phyloP scores from a whole-genome alignment of 192 early-diverging fungal species.

The Gryganskiella cystojenkinii region DNA sequence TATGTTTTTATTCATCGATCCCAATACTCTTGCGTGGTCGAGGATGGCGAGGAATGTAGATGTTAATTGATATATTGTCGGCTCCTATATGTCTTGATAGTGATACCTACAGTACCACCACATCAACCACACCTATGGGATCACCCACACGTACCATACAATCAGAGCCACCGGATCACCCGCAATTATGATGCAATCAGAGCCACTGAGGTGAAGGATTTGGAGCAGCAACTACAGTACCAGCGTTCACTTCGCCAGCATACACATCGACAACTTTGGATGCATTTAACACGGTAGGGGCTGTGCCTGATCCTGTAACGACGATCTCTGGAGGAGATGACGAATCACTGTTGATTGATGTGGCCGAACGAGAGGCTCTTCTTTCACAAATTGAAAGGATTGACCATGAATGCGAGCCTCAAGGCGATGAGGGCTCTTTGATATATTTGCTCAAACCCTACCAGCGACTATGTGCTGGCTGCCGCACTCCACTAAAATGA shows the following conservation, averaged over 20 bases:
- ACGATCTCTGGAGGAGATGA: constrained; percentile 21
- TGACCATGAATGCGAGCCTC: constrained; percentile 16
- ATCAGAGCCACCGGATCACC: too few relatives aligned
- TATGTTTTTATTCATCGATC: constrained; percentile 26
- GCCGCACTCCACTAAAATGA: constrained; percentile 12
- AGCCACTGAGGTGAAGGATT: constrained; percentile 9
- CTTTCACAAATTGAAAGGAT: constrained; percentile 29
- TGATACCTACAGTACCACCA: constrained; percentile 7
- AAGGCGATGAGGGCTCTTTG: constrained; percentile 12
- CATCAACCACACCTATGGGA: constrained; percentile 11
- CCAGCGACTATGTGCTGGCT: constrained; percentile 17
- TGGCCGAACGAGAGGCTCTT: constrained; percentile 12
- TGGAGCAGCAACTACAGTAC: constrained; percentile 12
- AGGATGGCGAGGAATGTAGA: constrained; percentile 9
- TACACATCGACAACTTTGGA: constrained; percentile 19
- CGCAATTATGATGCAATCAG: constrained; percentile 7
- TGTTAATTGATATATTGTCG: constrained; percentile 15
- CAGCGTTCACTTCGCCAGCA: constrained; percentile 13
- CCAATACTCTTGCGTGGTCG: constrained; percentile 6
- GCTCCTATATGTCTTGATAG: constrained; percentile 21
- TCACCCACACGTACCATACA: background rate
- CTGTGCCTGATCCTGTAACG: constrained; percentile 13
- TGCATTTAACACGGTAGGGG: constrained; percentile 9
- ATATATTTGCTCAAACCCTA: constrained; percentile 11
- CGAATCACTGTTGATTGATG: constrained; percentile 22